These are phyloP conservation scores for Aspergillus sp. DNA, from an alignment of 2,329 filamentous ascomycete species.

Conservation along the genomic window DNA sequence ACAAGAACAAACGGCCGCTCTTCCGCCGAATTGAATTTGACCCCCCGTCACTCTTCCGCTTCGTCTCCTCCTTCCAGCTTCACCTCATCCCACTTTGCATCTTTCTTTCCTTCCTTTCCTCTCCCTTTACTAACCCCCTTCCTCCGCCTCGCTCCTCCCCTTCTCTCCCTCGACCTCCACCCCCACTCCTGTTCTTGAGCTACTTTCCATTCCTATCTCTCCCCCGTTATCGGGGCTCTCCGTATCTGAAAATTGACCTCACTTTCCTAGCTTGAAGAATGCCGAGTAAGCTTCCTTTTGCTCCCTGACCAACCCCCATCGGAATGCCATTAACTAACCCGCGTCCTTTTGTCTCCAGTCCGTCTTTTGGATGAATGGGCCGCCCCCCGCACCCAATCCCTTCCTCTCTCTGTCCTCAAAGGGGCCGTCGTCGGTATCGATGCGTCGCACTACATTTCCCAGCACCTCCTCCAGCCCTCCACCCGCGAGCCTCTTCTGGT, in stretches of 20 bases:
- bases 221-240: constrained; percentile 14
- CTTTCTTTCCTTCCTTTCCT: not conserved
- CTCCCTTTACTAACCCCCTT: not conserved
- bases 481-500: constrained; percentile 84
- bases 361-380: constrained; percentile 59
- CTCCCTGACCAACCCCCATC: not conserved
- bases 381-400: constrained; percentile 53
- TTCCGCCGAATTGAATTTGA: no score
- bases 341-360: constrained; percentile 31
- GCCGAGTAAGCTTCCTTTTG: constrained; percentile 35
- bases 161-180: not conserved
- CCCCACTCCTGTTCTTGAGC: not conserved
- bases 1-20: no score
- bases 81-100: not conserved
- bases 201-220: not conserved
- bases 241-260: constrained; percentile 29
- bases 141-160: not conserved
- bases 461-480: constrained; percentile 68
- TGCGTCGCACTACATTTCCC: constrained; percentile 82
- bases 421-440: constrained; percentile 79
- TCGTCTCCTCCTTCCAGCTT: not conserved
- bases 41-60: not conserved
- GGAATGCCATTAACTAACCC: constrained; percentile 2
- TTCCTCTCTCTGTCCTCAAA: constrained; percentile 68
- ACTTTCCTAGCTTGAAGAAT: constrained; percentile 30